Evolutionary conservation across 108 stramenopile genomes (phyloP), one percentile per base, ranked within the genome.

Genomic region (Chaetoceros muelleri): DNA sequence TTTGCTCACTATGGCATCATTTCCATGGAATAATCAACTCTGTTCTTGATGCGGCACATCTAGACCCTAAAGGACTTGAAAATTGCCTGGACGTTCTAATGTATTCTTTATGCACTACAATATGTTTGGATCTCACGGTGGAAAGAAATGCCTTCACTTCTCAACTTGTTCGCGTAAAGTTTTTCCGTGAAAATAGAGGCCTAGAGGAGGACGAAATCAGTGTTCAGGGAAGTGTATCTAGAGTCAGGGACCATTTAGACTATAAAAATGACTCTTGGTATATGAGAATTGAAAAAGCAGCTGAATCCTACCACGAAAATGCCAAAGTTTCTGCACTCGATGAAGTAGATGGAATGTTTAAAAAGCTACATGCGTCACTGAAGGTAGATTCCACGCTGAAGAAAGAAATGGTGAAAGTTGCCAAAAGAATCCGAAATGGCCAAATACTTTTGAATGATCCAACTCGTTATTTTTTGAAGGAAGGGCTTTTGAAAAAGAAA

Each of bases 401-500:
- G 26, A 58, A 79, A 48, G 63, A 75, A 40, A 79, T 91, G 65
- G 72, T 81, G 55, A 60, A 66, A 47, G 85, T 88, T 18, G 76
- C 82, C 24, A 55, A 53, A 17, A 53, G 75, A 19, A 81, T 97
- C 40, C 67, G 78, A 27, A 80, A 85, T 46, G 90, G 87, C 28
- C 74, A 75, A 46, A 72, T 76, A 51, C 52, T 97, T 17, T 45
- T 94, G 46, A 85, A 89, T 45, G 89, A 91, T 55, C 84, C 89
- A 16, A 73, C 71, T 21, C 62, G 95, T 24, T 51, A 67, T 19
- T 95, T 96, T 67, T 31, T 96, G 1, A 72, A 76, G 47, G 85
- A 87, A 61, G 97, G 91, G 7, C 71, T 91, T 61, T 58, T 98
- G 44, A 55, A 79, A n/a, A 96, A 98, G 69, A 64, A 69, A 30